Evolutionary conservation across 169 alveolate species (phyloP).

Genomic region (Theileria equi): DNA sequence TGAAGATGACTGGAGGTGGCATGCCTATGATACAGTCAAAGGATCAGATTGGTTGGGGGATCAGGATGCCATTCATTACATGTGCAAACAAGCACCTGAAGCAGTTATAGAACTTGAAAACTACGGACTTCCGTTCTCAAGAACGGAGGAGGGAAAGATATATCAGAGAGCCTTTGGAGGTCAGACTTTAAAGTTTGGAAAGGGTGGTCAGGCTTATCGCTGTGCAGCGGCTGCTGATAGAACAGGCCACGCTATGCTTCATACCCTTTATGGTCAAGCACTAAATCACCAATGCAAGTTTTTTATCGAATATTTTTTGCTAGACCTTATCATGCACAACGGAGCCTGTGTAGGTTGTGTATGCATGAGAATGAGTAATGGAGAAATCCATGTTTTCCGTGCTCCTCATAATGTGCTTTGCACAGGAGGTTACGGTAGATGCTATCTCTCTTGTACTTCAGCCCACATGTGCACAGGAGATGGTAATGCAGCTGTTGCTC

Average conservation of each 20-base stretch:
- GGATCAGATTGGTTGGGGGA: conserved; percentile 99
- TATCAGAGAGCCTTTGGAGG: conserved; percentile 98
- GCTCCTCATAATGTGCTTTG: conserved; percentile 92
- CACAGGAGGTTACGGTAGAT: conserved; percentile 98
- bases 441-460: conserved; percentile 95
- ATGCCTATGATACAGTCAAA: conserved; percentile 96
- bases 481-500: conserved; percentile 88
- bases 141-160: conserved; percentile 92
- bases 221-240: conserved; percentile 99
- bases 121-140: conserved; percentile 95
- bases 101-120: conserved; percentile 94
- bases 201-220: conserved; percentile 97
- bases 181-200: conserved; percentile 92
- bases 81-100: conserved; percentile 94
- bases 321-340: conserved; percentile 90
- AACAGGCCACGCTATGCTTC: conserved; percentile 98
- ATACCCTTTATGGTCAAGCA: conserved; percentile 92
- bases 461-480: conserved; percentile 99
- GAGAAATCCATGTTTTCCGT: conserved; percentile 93
- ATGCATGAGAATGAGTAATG: conserved; percentile 93
- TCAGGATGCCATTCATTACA: conserved; percentile 96
- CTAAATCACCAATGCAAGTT: conserved; percentile 89
- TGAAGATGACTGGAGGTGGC: conserved; percentile 99
- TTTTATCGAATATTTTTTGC: conserved; percentile 95
- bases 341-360: conserved; percentile 90